phyloP scores from a whole-genome alignment of 2,329 filamentous ascomycete species.

The Aspergillus sp. region DNA sequence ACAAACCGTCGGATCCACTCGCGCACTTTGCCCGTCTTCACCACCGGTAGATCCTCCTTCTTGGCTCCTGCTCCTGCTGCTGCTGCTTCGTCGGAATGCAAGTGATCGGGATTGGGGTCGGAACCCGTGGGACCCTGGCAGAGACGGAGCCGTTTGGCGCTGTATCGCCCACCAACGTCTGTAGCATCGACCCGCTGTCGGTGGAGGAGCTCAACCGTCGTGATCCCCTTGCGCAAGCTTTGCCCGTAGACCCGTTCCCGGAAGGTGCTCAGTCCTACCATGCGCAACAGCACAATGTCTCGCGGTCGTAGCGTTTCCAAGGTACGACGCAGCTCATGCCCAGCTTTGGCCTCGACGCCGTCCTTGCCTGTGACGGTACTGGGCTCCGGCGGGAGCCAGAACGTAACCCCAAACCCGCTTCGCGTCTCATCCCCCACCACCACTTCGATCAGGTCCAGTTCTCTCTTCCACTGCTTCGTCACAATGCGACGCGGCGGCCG shows the following conservation, averaged over 20 bases:
- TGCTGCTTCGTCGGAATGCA: neutral
- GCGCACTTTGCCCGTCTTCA: slow-evolving; percentile 65
- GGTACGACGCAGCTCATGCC: slow-evolving; percentile 37
- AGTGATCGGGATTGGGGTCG: too few relatives aligned
- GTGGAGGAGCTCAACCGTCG: slow-evolving; percentile 66
- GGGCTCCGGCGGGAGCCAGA: slow-evolving; percentile 63
- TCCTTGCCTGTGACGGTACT: neutral
- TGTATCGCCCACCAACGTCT: slow-evolving; percentile 59
- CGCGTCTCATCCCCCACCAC: slow-evolving; percentile 82
- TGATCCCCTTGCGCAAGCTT: slow-evolving; percentile 69
- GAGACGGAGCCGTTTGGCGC: slow-evolving; percentile 45
- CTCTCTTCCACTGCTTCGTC: slow-evolving; percentile 53
- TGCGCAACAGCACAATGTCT: slow-evolving; percentile 76
- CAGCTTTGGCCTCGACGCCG: slow-evolving; percentile 1
- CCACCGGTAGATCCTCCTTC: slow-evolving; percentile 50
- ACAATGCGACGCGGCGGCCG: slow-evolving; percentile 65
- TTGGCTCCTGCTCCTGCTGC: slow-evolving; percentile 11
- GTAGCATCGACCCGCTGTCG: slow-evolving; percentile 52
- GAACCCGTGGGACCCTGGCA: neutral
- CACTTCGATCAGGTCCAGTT: slow-evolving; percentile 69
- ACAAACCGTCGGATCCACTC: slow-evolving; percentile 76
- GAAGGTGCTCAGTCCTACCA: slow-evolving; percentile 76
- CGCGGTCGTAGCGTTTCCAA: slow-evolving; percentile 58
- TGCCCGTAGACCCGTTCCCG: slow-evolving; percentile 78
- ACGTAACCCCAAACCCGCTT: slow-evolving; percentile 75